Base-by-base conservation (phyloP, 2,329 filamentous ascomycete species). In the Cercospora citrullina region DNA sequence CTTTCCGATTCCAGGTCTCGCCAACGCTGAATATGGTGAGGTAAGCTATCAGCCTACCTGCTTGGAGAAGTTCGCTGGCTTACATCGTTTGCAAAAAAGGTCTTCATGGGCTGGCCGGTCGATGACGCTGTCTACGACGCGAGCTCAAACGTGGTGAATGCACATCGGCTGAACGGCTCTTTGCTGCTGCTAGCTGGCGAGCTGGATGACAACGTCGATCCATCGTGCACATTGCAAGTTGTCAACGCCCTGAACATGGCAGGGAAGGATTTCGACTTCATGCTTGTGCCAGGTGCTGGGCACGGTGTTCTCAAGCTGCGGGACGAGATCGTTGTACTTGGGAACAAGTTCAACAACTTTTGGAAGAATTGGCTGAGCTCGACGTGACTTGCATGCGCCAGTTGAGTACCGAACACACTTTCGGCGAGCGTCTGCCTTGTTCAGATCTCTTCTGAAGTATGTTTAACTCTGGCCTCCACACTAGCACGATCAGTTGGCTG, bases 171-270 rank as follows among this genome's bases (percentile, higher is more conserved):
- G 33, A 51, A 64, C 12, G 65, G 65, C 5, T 45, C 18, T 16
- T 39, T 67, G 60, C 28, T 67, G 21, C 30, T 67, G 65, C 26
- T 63, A 4, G 65, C 60, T 26, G 65, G 60, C 7, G 65, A 67
- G 39, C 28, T 67, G 65, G 65, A 67, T 60, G 16, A 33, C n/a
- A 67, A 63, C 18, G 65, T 67, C n/a, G 65, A 64, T 60, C 65
- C 65, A 21, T 33, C 51, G 2, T 63, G 60, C 51, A 67, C 65
- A n/a, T 58, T 63, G 33, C 65, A 67, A 61, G 60, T 67, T 60
- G 65, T 67, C 18, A 63, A 67, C 42, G 65, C 65, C 6, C 39
- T 67, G 60, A 67, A 67, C 48, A 26, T 45, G 36, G 65, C 65
- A 14, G 65, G 53, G 7, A 67, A 67, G 51, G 60, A 67, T 36